Evolutionary conservation across 148 eudicot genomes (phyloP), one percentile per base, ranked within the genome.

Genomic region (Silene latifolia): DNA sequence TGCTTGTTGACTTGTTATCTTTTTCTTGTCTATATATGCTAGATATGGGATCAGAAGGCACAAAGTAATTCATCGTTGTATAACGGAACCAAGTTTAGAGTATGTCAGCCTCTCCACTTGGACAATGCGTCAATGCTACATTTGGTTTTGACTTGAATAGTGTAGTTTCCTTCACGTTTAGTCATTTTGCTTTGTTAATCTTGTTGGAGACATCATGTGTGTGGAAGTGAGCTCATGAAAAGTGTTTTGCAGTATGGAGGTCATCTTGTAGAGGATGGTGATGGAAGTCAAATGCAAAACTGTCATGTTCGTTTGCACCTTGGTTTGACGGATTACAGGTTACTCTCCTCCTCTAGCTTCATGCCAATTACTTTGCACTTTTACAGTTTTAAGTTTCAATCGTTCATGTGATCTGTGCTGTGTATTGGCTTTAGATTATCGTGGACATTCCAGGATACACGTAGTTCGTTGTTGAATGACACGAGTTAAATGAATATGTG

Each of bases 291-390:
- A 35, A 67, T 42, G 73, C 72, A 76, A 76, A 63, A 76, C 68
- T 27, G 76, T 18, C 74, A 69, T 46, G 86, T 80, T 57, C 64
- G 75, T 79, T 82, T 95, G 75, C 90, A 85, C 83, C 96, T 95
- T 71, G 99, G 99, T 74, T 84, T 92, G 87, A 95, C 99, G 62
- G 99, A 95, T 79, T 94, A 94, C 83, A 90, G 87, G 98, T 94
- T 29, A 65, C 66, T 56, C 67, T 64, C 76, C 69, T 17, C 62
- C 72, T 66, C 63, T 75, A 70, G 63, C 56, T 24, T 46, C 9
- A 66, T 23, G 51, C 29, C 13, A 7, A 3, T 60, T 9, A 18
- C 18, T 32, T 64, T 79, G 66, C 32, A 3, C 69, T 18, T 24
- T 72, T 3, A 51, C 19, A 17, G 11, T 65, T 39, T 39, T 7